Evolutionary conservation across 164 flowering plant genomes (phyloP), one percentile per base, ranked within the genome.

Genomic region (Santalum album): DNA sequence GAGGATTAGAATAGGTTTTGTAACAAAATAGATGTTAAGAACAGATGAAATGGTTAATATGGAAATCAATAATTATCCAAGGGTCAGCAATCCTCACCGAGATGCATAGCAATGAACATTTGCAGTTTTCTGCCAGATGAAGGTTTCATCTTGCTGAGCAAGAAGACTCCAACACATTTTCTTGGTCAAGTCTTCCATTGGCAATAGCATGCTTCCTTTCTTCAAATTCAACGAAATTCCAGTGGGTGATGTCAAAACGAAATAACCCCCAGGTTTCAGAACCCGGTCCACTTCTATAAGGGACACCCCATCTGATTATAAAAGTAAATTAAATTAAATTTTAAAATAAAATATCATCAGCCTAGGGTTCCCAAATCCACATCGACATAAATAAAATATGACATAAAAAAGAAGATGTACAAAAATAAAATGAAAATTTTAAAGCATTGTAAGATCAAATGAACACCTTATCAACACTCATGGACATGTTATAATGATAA

Each of bases 261-360:
- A 83, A 72, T 84, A 92, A 47, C 99, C 99, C 29, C 99, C 99
- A 51, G 96, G 99, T 70, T 71, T 89, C 29, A 92, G 85, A 27
- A 92, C 56, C 32, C 96, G 86, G 65, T 92, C 96, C 42, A 75
- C 86, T 81, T 92, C 98, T 61, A 92, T 61, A 38, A 92, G 84
- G 51, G 83, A 80, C 53, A 74, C 69, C 34, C 95, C 95, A 73
- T 78, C 98, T 92, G 87, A 56, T 72, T 11, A 46, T 21, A n/a
- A n/a, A n/a, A n/a, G n/a, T n/a, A n/a, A n/a, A n/a, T n/a, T n/a
- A n/a, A n/a, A n/a, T n/a, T n/a, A n/a, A n/a, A n/a, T n/a, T n/a
- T n/a, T n/a, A n/a, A n/a, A n/a, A n/a, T n/a, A n/a, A n/a, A n/a
- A n/a, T n/a, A n/a, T n/a, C n/a, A n/a, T n/a, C n/a, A n/a, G n/a